These are phyloP conservation scores for Protostelium mycophagum DNA, from an alignment of 78 protist genomes.

Conservation along the genomic window DNA sequence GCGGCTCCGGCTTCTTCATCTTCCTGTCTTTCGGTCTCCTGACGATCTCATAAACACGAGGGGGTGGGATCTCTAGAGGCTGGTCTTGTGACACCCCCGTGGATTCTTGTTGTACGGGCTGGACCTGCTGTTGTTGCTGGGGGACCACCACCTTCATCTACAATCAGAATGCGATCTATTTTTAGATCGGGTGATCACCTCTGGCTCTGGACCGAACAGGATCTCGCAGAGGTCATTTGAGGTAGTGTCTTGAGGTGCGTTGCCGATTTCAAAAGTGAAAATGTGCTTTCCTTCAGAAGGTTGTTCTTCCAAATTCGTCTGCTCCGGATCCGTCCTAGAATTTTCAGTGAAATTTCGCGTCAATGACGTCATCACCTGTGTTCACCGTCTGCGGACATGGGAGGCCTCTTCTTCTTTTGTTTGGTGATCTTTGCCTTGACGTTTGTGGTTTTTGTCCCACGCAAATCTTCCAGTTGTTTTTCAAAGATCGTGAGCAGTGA, in stretches of 20 bases:
- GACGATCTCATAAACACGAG: neutral
- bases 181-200: neutral
- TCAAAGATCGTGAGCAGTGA: neutral
- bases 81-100: neutral
- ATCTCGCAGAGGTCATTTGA: neutral
- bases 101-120: no score
- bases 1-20: neutral
- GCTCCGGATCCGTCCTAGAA: neutral
- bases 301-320: no score
- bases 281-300: no score
- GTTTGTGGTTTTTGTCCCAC: neutral
- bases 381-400: neutral
- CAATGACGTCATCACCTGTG: neutral
- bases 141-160: no score
- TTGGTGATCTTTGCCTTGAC: neutral
- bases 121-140: no score
- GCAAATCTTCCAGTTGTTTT: neutral
- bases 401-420: neutral
- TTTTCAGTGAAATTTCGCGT: neutral
- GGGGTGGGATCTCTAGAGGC: neutral
- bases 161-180: no score
- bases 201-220: neutral
- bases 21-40: neutral
- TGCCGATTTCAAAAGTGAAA: no score
- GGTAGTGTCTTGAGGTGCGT: no score